Base-by-base conservation (phyloP, 1,284 basidiomycete species). In the Austropuccinia psidii region DNA sequence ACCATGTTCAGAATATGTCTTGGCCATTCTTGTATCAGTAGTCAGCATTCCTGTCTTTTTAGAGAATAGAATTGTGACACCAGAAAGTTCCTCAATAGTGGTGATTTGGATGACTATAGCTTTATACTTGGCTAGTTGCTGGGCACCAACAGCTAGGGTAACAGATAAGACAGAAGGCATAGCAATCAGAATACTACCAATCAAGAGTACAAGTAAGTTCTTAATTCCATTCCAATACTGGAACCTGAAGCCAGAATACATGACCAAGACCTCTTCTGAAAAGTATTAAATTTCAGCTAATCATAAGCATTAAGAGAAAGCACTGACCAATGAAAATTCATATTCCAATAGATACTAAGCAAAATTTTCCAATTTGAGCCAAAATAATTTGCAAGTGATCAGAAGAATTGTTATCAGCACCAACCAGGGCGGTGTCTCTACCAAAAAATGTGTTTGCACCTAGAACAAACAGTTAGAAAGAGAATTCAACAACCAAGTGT, bases 81-180 rank as follows among this genome's bases (percentile, higher is more conserved):
- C 93, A 61, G 93, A 93, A 79, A 97, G 86, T 82, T 95, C 93
- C 82, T 97, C 93, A 76, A 97, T 97, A 77, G 93, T 93, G 33
- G 93, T 96, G 85, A 97, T 96, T 86, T 92, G 91, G 76, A 93
- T 95, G 82, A 97, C 93, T 77, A 96, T 96, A 76, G 93, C 93
- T 86, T 97, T 94, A 87, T 95, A 92, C 86, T 94, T 95, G 79
- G 93, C 93, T 78, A 97, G 89, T 82, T 97, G 93, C 83, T 95
- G 92, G 74, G 94, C 93, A 84, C 93, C 93, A 81, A 97, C 93
- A 76, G 93, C 94, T 80, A 97, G 90, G 45, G 93, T 96, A 83
- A 95, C 93, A 74, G 93, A 94, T 76, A 95, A 83, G 78, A 97
- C 93, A 77, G 92, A 95, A 78, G 93, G 93, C 93, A 97, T 95